Evolutionary conservation across 768 basidiomycete species (phyloP), one percentile per base, ranked within the genome.

Genomic region (Russula dissimulans): DNA sequence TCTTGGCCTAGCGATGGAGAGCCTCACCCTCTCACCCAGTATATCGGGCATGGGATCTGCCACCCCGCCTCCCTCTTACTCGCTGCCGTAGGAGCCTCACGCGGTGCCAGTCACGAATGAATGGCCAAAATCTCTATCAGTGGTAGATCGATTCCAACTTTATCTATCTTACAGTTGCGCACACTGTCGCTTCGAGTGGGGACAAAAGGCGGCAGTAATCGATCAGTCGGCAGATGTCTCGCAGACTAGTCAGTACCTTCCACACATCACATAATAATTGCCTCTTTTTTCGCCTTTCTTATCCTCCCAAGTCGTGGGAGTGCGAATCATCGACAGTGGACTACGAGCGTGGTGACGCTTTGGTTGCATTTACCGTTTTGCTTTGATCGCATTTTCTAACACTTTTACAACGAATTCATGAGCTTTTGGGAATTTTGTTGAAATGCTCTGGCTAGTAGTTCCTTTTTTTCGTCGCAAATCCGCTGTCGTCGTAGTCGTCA

Each of bases 1-100:
- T 36, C 70, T 76, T 42, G 71, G 71, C 17, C 66, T 76, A 36
- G 75, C 75, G 2, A 76, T 76, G 75, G 75, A 76, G 61, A 66
- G 60, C 8, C 69, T 75, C 29, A 48, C 57, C 3, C 44, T 70
- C 34, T 38, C 49, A 3, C 54, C 65, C 1, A 52, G 51, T 5
- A n/a, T 49, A 11, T 58, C 65, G 17, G 26, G 61, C 41, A 17
- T 26, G 31, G 56, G 56, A 43, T 36, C 41, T 14, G 49, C 48
- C 11, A 62, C 62, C 3, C 62, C 65, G 5, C 65, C 62, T 5
- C 65, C 65, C 17, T 65, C 54, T 29, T 65, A 64, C 14, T 61
- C 62, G 7, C 44, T 61, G 22, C 60, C 62, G 0, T 54, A 57
- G 41, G 7, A 41, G 29, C 42, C 15, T 29, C 5, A 34, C 43